Percentiles rank a stretch among this genome's conserved stretches.
phyloP scores from a whole-genome alignment of 148 eudicot genomes.

The Rhododendron kiyosumense region DNA sequence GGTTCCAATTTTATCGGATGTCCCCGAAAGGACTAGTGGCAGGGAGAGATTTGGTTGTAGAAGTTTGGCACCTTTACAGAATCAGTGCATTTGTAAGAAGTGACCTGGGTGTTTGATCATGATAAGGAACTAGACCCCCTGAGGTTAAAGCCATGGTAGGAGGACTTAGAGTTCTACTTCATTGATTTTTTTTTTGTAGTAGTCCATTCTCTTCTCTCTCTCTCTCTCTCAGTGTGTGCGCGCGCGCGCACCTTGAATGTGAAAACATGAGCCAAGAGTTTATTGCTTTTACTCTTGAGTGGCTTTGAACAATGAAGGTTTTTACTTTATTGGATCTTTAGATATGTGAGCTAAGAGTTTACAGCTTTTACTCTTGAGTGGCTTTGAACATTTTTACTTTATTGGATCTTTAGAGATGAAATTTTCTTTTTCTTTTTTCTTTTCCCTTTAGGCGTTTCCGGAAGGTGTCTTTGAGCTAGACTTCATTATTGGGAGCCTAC shows the following conservation, averaged over 20 bases:
- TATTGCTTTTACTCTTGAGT: not conserved
- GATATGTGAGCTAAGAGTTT: not conserved
- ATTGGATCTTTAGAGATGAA: not conserved
- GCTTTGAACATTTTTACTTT: not conserved
- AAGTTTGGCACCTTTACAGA: not conserved
- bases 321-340: not conserved
- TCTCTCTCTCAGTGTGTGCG: not conserved
- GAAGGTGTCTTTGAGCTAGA: not conserved
- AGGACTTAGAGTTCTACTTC: not conserved
- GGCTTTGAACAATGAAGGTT: not conserved
- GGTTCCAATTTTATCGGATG: not conserved
- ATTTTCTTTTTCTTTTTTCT: not conserved
- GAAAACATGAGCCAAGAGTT: not conserved
- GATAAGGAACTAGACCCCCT: not conserved
- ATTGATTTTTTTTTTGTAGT: not conserved
- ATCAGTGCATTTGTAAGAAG: not conserved
- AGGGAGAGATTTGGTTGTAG: not conserved
- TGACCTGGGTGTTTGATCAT: not conserved
- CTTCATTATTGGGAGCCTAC: too few relatives aligned
- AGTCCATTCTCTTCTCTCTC: not conserved
- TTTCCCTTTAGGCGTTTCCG: not conserved
- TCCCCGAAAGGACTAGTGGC: not conserved
- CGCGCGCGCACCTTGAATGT: not conserved
- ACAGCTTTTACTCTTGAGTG: not conserved
- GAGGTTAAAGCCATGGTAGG: not conserved